Evolutionary conservation across 2,329 filamentous ascomycete species (phyloP).

Genomic region (Phoma sp.): DNA sequence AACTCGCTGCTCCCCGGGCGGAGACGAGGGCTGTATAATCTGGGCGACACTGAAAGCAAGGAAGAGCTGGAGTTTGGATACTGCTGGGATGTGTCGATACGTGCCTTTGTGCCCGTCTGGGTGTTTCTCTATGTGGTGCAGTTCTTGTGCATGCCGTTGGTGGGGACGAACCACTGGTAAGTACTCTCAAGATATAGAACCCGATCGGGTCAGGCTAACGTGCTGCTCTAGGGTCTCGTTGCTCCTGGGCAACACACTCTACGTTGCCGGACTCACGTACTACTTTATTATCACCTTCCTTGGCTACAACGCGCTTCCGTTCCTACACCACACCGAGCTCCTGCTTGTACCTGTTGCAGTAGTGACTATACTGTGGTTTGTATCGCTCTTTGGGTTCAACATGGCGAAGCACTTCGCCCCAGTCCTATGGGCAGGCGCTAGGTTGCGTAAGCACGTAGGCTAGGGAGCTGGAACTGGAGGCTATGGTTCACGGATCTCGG

Average conservation of each 20-base stretch:
- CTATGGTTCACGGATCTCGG: too few species aligned
- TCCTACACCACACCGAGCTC: constrained; percentile 71
- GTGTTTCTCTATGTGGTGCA: constrained; percentile 72
- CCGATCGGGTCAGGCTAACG: neutral
- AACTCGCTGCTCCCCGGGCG: constrained; percentile 60
- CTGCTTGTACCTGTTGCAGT: constrained; percentile 68
- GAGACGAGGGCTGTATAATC: constrained; percentile 64
- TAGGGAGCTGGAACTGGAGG: too few species aligned
- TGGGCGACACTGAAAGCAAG: constrained; percentile 56
- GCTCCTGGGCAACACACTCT: constrained; percentile 71
- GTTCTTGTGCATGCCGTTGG: constrained; percentile 70
- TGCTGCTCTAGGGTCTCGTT: constrained; percentile 55
- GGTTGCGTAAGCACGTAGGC: constrained; percentile 51
- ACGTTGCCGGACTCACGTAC: constrained; percentile 70
- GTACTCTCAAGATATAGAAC: neutral
- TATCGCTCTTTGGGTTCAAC: constrained; percentile 60
- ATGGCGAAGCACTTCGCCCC: constrained; percentile 60
- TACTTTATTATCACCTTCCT: constrained; percentile 74
- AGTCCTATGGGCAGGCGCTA: constrained; percentile 58
- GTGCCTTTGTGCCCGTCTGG: constrained; percentile 73
- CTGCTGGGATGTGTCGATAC: constrained; percentile 73
- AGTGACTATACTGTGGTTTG: constrained; percentile 66
- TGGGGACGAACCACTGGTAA: constrained; percentile 62
- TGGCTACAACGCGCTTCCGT: constrained; percentile 73
- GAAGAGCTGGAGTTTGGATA: constrained; percentile 74